phyloP scores from a whole-genome alignment of 1,139 yeast species.

The Kurtzmaniella quercitrusa region DNA sequence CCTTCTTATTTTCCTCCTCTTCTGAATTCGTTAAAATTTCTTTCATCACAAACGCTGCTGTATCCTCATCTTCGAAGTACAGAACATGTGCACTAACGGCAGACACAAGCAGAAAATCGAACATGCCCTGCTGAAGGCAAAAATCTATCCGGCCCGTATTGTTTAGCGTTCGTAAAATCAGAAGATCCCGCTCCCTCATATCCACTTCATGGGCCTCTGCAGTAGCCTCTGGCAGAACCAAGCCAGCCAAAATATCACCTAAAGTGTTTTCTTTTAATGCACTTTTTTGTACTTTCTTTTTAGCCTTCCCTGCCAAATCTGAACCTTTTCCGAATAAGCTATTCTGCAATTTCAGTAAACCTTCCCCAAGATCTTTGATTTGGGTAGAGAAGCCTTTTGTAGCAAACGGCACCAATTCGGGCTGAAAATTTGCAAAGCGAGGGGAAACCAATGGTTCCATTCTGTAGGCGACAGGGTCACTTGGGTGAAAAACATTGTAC shows the following conservation, averaged over 20 bases:
- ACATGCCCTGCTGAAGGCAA: constrained; percentile 70
- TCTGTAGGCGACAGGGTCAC: constrained; percentile 87
- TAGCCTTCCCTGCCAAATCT: constrained; percentile 7
- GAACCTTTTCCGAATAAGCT: constrained; percentile 20
- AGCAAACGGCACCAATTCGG: constrained; percentile 59
- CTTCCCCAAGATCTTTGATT: constrained; percentile 40
- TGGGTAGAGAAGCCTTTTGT: constrained; percentile 44
- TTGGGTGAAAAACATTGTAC: constrained; percentile 80
- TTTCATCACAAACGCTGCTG: constrained; percentile 71
- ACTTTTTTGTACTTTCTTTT: constrained; percentile 13
- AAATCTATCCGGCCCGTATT: constrained; percentile 79
- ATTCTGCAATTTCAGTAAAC: constrained; percentile 23
- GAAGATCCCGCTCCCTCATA: constrained; percentile 25
- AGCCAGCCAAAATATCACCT: constrained; percentile 39
- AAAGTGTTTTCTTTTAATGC: constrained; percentile 37
- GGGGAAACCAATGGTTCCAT: constrained; percentile 74
- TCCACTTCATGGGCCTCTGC: constrained; percentile 9
- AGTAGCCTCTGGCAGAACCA: constrained; percentile 19
- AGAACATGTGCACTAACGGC: constrained; percentile 86
- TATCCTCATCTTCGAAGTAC: constrained; percentile 82
- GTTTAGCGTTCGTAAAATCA: constrained; percentile 45
- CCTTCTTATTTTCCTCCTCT: constrained; percentile 18
- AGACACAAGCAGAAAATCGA: constrained; percentile 73
- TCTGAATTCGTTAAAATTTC: constrained; percentile 36
- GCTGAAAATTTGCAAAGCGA: constrained; percentile 51